Percentiles rank a stretch among this genome's conserved stretches.
Evolutionary conservation across 208 protist genomes (phyloP).

Genomic region (Entamoeba histolytica): DNA sequence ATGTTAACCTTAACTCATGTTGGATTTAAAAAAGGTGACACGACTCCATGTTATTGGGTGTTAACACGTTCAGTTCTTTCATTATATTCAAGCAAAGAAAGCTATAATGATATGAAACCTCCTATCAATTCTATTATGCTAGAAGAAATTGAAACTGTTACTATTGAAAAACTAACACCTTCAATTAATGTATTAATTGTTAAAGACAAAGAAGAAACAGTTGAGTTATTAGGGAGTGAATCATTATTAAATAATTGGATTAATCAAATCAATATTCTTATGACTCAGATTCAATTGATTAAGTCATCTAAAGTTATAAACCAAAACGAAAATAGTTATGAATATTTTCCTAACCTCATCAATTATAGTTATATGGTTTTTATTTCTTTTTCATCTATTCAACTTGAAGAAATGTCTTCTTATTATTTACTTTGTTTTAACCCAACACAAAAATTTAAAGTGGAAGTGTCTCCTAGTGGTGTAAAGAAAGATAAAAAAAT

Average conservation of each 20-base stretch:
- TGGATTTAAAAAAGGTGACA: neutral
- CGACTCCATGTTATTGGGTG: neutral
- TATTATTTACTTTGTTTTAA: no score
- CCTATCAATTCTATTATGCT: neutral
- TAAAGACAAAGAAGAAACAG: neutral
- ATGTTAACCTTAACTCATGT: neutral
- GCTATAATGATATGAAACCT: neutral
- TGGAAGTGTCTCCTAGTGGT: no score
- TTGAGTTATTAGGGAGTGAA: neutral
- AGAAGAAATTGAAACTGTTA: neutral
- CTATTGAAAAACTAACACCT: neutral
- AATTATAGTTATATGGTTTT: no score
- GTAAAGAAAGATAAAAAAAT: no score
- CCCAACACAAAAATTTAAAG: no score
- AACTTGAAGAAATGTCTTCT: no score
- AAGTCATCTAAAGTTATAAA: no score
- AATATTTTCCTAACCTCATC: no score
- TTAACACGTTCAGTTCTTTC: neutral
- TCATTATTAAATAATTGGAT: neutral
- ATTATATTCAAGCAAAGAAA: neutral
- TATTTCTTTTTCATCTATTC: no score
- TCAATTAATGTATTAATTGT: neutral
- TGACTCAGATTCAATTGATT: neutral
- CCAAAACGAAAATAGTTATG: no score
- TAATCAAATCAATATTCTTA: neutral